These are phyloP conservation scores for Histomonas meleagridis DNA, from an alignment of 208 protist genomes.

Conservation along the genomic window DNA sequence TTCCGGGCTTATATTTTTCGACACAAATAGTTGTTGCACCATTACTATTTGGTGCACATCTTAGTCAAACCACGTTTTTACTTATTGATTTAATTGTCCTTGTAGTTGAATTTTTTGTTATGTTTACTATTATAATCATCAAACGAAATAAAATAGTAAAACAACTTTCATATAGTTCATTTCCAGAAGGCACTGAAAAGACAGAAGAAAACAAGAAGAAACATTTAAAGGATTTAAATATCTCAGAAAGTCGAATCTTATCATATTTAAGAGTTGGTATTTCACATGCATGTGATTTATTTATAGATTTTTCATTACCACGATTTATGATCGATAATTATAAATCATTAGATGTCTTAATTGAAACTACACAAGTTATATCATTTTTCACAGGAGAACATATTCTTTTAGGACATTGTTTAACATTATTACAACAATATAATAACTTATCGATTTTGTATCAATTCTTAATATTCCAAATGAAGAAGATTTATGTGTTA, in stretches of 20 bases:
- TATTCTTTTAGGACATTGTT: not conserved
- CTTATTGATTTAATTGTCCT: not conserved
- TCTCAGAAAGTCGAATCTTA: no score
- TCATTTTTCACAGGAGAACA: not conserved
- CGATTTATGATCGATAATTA: not conserved
- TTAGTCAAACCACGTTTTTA: not conserved
- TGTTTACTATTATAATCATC: not conserved
- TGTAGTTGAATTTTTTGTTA: not conserved
- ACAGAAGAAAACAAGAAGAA: not conserved
- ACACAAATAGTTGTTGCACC: not conserved
- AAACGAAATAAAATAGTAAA: not conserved
- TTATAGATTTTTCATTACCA: not conserved
- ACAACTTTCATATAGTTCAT: not conserved
- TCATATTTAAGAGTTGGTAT: not conserved
- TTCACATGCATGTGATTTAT: no score
- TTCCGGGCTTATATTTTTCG: not conserved
- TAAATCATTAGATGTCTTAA: not conserved
- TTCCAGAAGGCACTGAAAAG: not conserved
- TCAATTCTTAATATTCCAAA: slow-evolving; percentile 2
- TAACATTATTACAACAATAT: not conserved
- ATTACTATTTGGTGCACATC: not conserved
- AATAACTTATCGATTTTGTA: not conserved
- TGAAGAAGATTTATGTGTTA: not conserved
- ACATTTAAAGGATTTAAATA: not conserved
- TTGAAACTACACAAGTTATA: not conserved